A percentile compares a stretch with the other conserved stretches of the same genome.
Conservation (phyloP, 495 filamentous ascomycete species). For the Zalerion maritima region DNA sequence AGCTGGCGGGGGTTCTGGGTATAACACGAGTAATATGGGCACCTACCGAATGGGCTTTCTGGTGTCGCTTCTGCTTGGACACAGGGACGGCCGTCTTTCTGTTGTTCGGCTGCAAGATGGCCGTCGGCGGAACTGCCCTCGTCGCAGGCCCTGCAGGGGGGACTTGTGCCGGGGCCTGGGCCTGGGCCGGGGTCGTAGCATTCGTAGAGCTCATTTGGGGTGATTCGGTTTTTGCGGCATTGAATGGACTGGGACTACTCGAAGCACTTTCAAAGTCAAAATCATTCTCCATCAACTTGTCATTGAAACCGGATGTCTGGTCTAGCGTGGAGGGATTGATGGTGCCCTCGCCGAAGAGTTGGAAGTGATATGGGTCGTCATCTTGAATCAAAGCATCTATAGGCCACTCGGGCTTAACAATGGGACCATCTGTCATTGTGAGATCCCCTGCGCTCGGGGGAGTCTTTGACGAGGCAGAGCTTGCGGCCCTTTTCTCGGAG, state of each 20-base stretch:
- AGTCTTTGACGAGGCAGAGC: slow-evolving; percentile 7
- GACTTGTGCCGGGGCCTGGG: too few relatives aligned
- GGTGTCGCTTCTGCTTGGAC: slow-evolving; percentile 13
- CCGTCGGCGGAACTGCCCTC: slow-evolving; percentile 8
- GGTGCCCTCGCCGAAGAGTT: slow-evolving; percentile 2
- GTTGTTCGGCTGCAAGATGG: slow-evolving; percentile 3
- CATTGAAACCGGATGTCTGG: slow-evolving; percentile 38
- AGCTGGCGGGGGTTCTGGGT: not conserved
- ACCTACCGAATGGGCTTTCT: slow-evolving; percentile 20
- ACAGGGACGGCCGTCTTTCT: slow-evolving; percentile 2
- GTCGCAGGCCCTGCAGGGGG: slow-evolving; percentile 8
- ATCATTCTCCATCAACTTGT: slow-evolving; percentile 46
- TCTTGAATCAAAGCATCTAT: slow-evolving; percentile 2
- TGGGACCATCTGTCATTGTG: slow-evolving; percentile 5
- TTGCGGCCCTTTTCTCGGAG: slow-evolving; percentile 8
- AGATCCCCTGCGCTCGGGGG: slow-evolving; percentile 7
- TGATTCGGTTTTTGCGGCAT: slow-evolving; percentile 14
- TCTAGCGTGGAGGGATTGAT: slow-evolving; percentile 19
- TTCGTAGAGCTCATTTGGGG: not conserved
- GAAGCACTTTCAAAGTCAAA: slow-evolving; percentile 60
- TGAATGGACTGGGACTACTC: slow-evolving; percentile 44
- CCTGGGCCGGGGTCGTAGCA: too few relatives aligned
- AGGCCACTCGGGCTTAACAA: slow-evolving; percentile 5
- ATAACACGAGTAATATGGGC: too few relatives aligned
- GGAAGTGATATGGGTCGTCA: slow-evolving; percentile 5